These are phyloP conservation scores for Penicillium coffeae DNA, from an alignment of 495 filamentous ascomycete species.

Conservation along the genomic window DNA sequence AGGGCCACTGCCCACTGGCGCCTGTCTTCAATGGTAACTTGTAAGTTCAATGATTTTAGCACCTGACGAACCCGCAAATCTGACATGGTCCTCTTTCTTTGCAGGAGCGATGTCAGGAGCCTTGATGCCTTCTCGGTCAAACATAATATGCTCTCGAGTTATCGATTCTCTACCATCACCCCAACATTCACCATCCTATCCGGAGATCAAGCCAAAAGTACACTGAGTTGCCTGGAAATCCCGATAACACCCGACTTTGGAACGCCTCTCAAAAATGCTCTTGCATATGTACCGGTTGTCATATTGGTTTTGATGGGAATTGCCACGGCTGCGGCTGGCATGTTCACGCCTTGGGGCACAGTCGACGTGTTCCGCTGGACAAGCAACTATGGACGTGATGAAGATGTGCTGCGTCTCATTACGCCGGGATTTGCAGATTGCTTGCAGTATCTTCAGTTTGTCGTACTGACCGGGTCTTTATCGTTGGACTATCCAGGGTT, in stretches of 20 bases:
- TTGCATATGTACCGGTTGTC: conserved; percentile 76
- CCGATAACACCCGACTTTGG: conserved; percentile 79
- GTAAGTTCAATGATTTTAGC: conserved; percentile 39
- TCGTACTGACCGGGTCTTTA: conserved; percentile 80
- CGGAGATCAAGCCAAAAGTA: conserved; percentile 58
- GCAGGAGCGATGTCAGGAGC: conserved; percentile 47
- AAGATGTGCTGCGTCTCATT: conserved; percentile 84
- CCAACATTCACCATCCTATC: conserved; percentile 67
- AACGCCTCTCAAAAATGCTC: conserved; percentile 52
- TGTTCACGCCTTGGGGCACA: conserved; percentile 92
- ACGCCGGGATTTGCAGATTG: conserved; percentile 97
- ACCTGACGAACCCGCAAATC: too few relatives aligned
- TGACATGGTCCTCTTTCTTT: background rate
- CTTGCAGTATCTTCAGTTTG: conserved; percentile 93
- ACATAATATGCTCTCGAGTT: conserved; percentile 74
- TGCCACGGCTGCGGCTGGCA: conserved; percentile 76
- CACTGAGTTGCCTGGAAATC: conserved; percentile 74
- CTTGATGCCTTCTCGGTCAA: conserved; percentile 70
- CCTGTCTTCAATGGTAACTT: conserved; percentile 63
- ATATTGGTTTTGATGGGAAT: conserved; percentile 76
- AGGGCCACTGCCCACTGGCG: conserved; percentile 68
- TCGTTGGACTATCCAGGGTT: conserved; percentile 89
- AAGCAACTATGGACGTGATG: conserved; percentile 92
- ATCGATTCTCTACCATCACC: conserved; percentile 77
- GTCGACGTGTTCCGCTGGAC: conserved; percentile 88